phyloP scores from a whole-genome alignment of 106 monocot species.

The Vanilla planifolia region DNA sequence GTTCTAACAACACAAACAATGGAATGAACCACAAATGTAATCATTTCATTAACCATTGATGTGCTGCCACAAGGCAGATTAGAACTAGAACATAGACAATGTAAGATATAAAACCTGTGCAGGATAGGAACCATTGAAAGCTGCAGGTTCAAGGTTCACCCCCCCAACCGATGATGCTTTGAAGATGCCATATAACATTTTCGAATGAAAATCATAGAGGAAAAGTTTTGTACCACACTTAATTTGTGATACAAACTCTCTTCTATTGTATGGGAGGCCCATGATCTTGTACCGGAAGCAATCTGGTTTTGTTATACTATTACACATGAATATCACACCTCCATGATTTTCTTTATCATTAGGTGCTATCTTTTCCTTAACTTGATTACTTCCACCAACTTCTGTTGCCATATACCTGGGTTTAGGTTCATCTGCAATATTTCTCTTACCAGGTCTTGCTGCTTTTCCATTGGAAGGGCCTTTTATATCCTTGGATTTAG shows the following conservation, averaged over 20 bases:
- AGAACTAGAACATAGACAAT: conserved; percentile 4
- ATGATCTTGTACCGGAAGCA: conserved; percentile 33
- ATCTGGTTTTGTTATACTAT: conserved; percentile 30
- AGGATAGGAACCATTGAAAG: conserved; percentile 27
- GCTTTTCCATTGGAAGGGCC: neutral
- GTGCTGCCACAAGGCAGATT: neutral
- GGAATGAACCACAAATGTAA: neutral
- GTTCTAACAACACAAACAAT: neutral
- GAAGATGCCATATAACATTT: conserved; percentile 34
- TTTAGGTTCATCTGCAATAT: neutral
- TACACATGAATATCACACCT: conserved; percentile 39
- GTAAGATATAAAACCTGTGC: conserved; percentile 26
- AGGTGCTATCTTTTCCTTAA: neutral
- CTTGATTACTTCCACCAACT: conserved; percentile 2
- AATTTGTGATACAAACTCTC: conserved; percentile 25
- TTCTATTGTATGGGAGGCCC: conserved; percentile 31
- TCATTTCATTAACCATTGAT: neutral
- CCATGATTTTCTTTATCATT: conserved; percentile 12
- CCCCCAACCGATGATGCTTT: conserved; percentile 40
- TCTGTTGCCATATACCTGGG: neutral
- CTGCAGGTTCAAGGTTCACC: conserved; percentile 39
- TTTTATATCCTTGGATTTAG: neutral
- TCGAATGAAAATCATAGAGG: conserved; percentile 36
- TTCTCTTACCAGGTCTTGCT: neutral
- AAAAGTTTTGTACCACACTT: conserved; percentile 27